Percentiles rank a stretch among this genome's conserved stretches.
Conservation (phyloP, 176 grass and related monocot genomes). For the Carex scoparia region DNA sequence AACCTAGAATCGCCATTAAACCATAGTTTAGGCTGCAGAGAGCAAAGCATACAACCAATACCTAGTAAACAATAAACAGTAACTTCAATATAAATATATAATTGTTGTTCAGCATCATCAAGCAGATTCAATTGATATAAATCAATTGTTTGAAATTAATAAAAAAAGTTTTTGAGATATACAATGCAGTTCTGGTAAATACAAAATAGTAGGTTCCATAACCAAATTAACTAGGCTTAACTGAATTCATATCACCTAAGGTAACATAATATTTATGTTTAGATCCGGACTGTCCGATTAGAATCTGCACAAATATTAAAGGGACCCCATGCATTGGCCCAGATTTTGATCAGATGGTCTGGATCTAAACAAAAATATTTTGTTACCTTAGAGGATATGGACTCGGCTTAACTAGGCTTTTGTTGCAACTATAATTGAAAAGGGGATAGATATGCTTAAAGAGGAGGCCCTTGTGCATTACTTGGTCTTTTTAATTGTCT, state of each 20-base stretch:
- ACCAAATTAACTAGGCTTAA: background rate
- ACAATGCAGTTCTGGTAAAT: background rate
- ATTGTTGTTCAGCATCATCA: background rate
- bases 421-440: background rate
- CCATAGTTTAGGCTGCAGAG: conserved; percentile 61
- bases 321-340: no score
- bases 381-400: no score
- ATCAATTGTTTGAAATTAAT: background rate
- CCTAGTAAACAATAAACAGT: conserved; percentile 16
- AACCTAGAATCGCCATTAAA: conserved; percentile 56
- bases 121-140: background rate
- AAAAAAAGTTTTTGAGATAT: background rate
- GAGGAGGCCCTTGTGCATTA: background rate
- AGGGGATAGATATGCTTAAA: background rate
- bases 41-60: conserved; percentile 53
- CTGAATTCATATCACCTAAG: no score
- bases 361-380: no score
- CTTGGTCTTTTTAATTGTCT: background rate
- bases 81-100: background rate
- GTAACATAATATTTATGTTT: no score
- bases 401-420: background rate
- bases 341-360: no score
- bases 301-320: no score
- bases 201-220: background rate
- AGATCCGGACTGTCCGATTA: no score